phyloP scores from a whole-genome alignment of 495 filamentous ascomycete genomes.

The Viridothelium virens region DNA sequence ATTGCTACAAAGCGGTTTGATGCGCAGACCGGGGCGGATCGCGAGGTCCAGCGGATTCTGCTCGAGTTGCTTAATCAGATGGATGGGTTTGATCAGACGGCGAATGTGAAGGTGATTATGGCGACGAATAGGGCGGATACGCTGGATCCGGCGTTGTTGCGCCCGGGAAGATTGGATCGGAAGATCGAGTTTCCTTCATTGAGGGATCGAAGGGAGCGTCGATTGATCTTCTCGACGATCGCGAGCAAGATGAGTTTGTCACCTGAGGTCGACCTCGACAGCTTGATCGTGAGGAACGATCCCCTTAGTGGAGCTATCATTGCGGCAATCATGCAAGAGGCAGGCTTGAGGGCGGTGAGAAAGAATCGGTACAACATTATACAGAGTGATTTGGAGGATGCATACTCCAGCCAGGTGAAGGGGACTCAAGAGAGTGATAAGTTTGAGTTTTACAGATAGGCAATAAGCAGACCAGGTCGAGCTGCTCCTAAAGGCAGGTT shows the following conservation, averaged over 20 bases:
- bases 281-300: constrained; percentile 91
- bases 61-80: constrained; percentile 97
- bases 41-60: constrained; percentile 96
- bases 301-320: constrained; percentile 92
- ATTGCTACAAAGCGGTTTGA: constrained; percentile 99
- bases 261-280: constrained; percentile 93
- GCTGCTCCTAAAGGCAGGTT: not conserved
- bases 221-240: constrained; percentile 93
- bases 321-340: constrained; percentile 98
- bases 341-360: constrained; percentile 84
- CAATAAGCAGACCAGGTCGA: not conserved
- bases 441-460: constrained; percentile 58
- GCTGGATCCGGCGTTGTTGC: constrained; percentile 85
- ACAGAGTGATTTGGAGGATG: constrained; percentile 89
- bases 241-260: constrained; percentile 93
- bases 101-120: constrained; percentile 99
- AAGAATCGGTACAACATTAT: constrained; percentile 99
- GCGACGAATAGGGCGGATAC: constrained; percentile 97
- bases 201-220: constrained; percentile 82
- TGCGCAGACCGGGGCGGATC: constrained; percentile 92
- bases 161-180: constrained; percentile 88
- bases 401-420: constrained; percentile 93
- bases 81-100: constrained; percentile 98
- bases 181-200: constrained; percentile 97
- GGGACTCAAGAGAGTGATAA: constrained; percentile 70